Base-by-base conservation (phyloP, 805 yeast species). In the Hanseniaspora taiwanica region DNA sequence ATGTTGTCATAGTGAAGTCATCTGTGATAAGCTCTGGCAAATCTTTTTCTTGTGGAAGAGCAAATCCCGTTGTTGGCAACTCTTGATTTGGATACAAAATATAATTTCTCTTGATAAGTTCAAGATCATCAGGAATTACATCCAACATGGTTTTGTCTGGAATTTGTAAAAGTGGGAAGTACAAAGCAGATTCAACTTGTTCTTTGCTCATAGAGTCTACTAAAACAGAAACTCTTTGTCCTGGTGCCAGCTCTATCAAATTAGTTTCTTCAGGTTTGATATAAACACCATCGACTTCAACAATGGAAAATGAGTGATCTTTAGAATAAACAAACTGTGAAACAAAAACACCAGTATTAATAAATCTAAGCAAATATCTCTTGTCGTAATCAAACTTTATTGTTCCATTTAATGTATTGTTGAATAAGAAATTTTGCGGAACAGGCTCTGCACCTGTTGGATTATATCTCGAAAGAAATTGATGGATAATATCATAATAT, bases 401-500 rank as follows among this genome's bases (percentile, higher is more conserved):
- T 1, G 78, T 66, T 4, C 61, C 69, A 46, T 76, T 75, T 40
- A 69, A 65, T 5, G 82, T 65, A 47, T 81, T 83, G 54, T 81
- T 80, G 53, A 80, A 71, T 32, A 81, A 60, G 16, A 73, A 44
- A 50, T 73, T 75, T 46, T 76, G 77, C 2, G 89, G 89, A 38
- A 81, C 68, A 13, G 93, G 93, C 54, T 81, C 93, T 14, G 82
- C 85, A 32, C 93, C 93, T 2, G 87, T 81, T 17, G 93, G 93
- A 49, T 81, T 81, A 52, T 72, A 81, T 47, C 81, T 64, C 33
- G 70, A 68, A 50, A 76, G 55, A 55, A 79, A 81, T 31, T 63
- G 62, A 16, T 58, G 47, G 37, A 65, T 56, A 21, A 79, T 62
- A 2, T 59, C 68, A 21, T 62, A 59, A 45, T 76, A 68, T 38